A percentile compares a stretch with the other conserved stretches of the same genome.
These are phyloP conservation scores for Chenopodium berlandieri DNA, from an alignment of 148 eudicot genomes.

Conservation along the genomic window DNA sequence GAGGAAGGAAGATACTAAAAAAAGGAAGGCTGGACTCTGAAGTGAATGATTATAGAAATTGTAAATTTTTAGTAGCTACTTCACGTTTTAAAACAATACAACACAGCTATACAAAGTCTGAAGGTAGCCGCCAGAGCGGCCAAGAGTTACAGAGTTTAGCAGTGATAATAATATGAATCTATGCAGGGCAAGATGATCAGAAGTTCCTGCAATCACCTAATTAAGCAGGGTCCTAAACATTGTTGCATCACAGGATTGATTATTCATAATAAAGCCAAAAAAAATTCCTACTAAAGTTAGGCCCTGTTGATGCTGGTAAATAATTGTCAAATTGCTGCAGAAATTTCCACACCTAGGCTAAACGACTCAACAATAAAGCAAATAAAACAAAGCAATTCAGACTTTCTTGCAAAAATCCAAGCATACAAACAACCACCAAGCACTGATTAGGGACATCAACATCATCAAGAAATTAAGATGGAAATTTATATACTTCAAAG, in stretches of 20 bases:
- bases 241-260: not conserved
- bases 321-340: not conserved
- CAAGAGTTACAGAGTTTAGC: not conserved
- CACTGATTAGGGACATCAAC: not conserved
- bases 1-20: no score
- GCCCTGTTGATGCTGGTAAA: constrained; percentile 1
- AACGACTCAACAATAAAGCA: not conserved
- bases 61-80: not conserved
- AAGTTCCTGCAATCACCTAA: not conserved
- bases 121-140: not conserved
- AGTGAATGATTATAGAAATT: not conserved
- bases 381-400: not conserved
- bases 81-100: not conserved
- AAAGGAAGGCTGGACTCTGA: no score
- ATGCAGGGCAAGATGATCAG: not conserved
- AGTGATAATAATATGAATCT: not conserved
- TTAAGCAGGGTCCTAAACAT: not conserved
- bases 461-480: constrained; percentile 12
- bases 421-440: not conserved
- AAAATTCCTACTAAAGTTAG: not conserved
- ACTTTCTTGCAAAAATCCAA: constrained; percentile 3
- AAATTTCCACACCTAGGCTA: not conserved
- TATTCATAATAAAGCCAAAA: not conserved
- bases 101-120: no score
- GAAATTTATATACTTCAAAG: constrained; percentile 23